These are phyloP conservation scores for Umbelopsis ramanniana DNA, from an alignment of 192 early-diverging fungal genomes.

Conservation along the genomic window DNA sequence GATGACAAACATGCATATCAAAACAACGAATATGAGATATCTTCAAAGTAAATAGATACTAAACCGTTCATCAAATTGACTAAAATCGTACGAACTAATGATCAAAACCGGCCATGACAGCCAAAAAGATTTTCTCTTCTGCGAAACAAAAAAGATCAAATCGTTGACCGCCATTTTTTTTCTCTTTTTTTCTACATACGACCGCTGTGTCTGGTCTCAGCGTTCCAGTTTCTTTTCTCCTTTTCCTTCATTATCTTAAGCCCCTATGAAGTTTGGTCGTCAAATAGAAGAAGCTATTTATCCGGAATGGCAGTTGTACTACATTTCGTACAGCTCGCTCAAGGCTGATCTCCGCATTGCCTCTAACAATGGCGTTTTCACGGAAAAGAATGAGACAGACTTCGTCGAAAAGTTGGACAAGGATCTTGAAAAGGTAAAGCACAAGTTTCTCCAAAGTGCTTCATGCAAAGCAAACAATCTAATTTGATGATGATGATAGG, in stretches of 20 bases:
- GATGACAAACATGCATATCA: no score
- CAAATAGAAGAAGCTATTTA: slow-evolving; percentile 74
- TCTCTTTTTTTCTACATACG: no score
- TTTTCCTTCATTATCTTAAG: neutral
- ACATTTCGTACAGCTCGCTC: slow-evolving; percentile 82
- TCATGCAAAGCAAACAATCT: neutral
- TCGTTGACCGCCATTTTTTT: no score
- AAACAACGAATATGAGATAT: no score
- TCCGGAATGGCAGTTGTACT: slow-evolving; percentile 80
- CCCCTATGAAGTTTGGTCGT: slow-evolving; percentile 88
- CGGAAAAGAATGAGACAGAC: slow-evolving; percentile 84
- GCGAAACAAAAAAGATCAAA: no score
- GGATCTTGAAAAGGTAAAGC: slow-evolving; percentile 84
- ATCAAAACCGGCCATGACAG: no score
- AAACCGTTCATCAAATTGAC: no score
- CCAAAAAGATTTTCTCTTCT: no score
- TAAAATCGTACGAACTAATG: no score
- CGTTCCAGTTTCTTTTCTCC: neutral
- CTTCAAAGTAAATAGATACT: no score
- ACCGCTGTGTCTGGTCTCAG: neutral
- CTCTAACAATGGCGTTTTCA: slow-evolving; percentile 69
- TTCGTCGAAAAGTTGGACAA: slow-evolving; percentile 90
- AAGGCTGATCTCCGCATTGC: slow-evolving; percentile 82
- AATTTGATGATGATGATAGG: slow-evolving; percentile 36
- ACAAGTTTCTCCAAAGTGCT: neutral